Conservation (phyloP, 148 eudicot species). For the Polygonum maritimum region DNA sequence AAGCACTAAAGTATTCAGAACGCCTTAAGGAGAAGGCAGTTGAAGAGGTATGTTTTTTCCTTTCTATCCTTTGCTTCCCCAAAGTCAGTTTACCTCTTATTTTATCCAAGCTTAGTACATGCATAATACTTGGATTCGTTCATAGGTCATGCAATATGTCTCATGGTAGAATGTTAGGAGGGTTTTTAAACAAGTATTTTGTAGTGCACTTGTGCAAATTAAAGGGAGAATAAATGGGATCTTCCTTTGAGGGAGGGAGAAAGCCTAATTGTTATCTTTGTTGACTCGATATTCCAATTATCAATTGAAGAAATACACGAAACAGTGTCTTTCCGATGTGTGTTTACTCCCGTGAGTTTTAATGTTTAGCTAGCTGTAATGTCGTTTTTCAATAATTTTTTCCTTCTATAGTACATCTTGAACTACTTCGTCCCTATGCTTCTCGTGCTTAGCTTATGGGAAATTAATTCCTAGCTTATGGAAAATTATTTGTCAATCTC, state of each 20-base stretch:
- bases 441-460: slow-evolving; percentile 2
- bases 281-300: neutral
- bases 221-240: neutral
- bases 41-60: slow-evolving; percentile 61
- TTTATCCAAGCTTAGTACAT: neutral
- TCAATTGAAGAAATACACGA: neutral
- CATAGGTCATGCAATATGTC: neutral
- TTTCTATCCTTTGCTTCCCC: neutral
- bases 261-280: neutral
- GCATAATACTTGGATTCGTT: neutral
- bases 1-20: slow-evolving; percentile 70
- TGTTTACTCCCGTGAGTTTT: neutral
- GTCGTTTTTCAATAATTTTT: neutral
- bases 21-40: slow-evolving; percentile 89
- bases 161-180: neutral
- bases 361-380: neutral
- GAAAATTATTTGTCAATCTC: slow-evolving; percentile 5
- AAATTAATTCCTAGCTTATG: neutral
- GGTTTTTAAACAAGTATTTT: neutral
- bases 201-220: neutral
- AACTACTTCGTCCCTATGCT: neutral
- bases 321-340: neutral
- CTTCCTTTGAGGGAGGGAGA: neutral
- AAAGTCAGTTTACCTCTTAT: neutral
- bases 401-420: neutral